Evolutionary conservation across 73 alveolate genomes (phyloP), one percentile per base, ranked within the genome.

Genomic region (Paramecium biaurelia): DNA sequence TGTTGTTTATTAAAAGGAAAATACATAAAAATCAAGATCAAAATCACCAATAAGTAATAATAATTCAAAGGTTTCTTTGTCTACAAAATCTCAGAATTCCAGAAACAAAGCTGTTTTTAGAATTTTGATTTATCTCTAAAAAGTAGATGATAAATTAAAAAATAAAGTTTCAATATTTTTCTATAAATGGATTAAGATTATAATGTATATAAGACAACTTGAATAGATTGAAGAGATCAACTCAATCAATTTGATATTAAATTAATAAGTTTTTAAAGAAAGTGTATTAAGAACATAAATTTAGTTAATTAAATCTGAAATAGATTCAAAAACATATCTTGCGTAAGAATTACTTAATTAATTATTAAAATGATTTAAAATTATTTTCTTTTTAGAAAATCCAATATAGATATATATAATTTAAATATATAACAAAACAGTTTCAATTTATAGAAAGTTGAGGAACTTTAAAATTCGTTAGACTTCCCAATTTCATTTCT

Each of bases 271-370:
- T 34, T 79, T 79, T 45, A 79, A 63, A 47, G 90, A 79, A 24
- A 45, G 56, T 5, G 41, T 79, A 47, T 79, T 79, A 38, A 79
- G 90, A 79, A 79, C 90, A 23, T 4, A 79, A 79, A 42, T 79
- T 9, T 37, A 23, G 20, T 79, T 79, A 79, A 35, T 63, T 14
- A 43, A 79, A 45, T 24, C 34, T 10, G 90, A 79, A 8, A 23
- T 79, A 45, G 90, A 79, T 24, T 23, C 56, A n/a, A 79, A 79
- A 47, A 32, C 45, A 23, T 63, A 63, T 30, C 41, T 63, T 11
- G 84, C 84, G 7, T 26, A 26, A 63, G 41, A 63, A 63, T 32
- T 63, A 26, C 45, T 63, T 9, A 63, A 63, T 63, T 30, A 63
- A 26, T 63, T 63, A 26, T 32, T 63, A 63, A 63, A 63, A 63